A percentile compares a stretch with the other conserved stretches of the same genome.
These are phyloP conservation scores for Pseudogymnoascus sp. DNA, from an alignment of 2,329 filamentous ascomycete genomes.

Conservation along the genomic window DNA sequence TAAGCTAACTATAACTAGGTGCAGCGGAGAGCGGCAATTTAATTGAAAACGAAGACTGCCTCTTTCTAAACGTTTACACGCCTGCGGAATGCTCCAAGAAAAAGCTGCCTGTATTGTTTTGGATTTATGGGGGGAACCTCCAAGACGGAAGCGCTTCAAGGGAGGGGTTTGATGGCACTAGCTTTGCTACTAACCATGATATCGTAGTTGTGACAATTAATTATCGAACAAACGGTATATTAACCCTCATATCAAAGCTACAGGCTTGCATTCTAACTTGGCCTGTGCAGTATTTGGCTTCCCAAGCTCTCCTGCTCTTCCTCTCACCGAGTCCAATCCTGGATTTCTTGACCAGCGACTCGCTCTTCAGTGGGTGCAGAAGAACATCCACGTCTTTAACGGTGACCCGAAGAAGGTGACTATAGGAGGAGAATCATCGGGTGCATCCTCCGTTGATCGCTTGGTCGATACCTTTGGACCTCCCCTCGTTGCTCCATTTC, in stretches of 20 bases:
- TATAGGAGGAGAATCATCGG: conserved; percentile 49
- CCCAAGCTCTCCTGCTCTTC: conserved; percentile 39
- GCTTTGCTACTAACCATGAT: conserved; percentile 16
- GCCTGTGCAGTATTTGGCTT: conserved; percentile 38
- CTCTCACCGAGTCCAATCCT: conserved; percentile 37
- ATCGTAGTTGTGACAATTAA: conserved; percentile 18
- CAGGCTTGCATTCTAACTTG: neutral
- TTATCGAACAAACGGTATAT: conserved; percentile 15
- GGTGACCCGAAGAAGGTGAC: conserved; percentile 45
- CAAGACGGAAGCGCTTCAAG: conserved; percentile 13
- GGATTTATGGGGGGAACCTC: conserved; percentile 11
- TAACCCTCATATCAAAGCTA: neutral
- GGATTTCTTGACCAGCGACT: conserved; percentile 47
- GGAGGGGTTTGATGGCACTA: conserved; percentile 15
- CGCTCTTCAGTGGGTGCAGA: conserved; percentile 46
- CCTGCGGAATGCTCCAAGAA: neutral
- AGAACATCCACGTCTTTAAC: conserved; percentile 44
- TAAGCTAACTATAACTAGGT: neutral
- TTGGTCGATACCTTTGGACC: neutral
- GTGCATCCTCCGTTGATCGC: conserved; percentile 30
- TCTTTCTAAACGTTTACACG: conserved; percentile 10
- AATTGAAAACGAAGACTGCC: conserved; percentile 13
- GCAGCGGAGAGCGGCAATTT: neutral
- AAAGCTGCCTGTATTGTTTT: conserved; percentile 10
- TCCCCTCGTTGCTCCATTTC: conserved; percentile 11